Conservation (phyloP, 2,329 filamentous ascomycete genomes). For the Penicillium sp. region DNA sequence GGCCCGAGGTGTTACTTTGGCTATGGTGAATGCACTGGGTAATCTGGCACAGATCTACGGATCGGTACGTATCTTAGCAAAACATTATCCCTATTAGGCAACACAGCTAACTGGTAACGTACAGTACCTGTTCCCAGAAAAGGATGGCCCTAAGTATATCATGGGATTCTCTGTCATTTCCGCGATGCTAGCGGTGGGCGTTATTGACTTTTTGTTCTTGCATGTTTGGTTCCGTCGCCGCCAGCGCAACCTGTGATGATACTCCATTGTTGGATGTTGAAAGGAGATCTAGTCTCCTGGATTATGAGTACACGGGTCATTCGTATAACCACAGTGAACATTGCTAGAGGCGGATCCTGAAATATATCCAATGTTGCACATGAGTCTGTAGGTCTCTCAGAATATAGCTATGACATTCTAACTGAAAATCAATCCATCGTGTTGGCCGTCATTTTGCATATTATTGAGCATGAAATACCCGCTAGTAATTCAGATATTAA, state of each 20-base stretch:
- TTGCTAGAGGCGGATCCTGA: background rate
- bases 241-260: background rate
- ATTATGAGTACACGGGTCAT: background rate
- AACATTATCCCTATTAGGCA: no score
- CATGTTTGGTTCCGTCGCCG: conserved; percentile 22
- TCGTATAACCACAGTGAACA: background rate
- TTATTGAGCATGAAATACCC: background rate
- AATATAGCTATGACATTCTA: background rate
- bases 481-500: background rate
- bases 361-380: background rate
- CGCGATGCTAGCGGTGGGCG: conserved; percentile 27
- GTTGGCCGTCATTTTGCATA: background rate
- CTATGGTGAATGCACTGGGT: conserved; percentile 47
- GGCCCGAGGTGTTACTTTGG: conserved; percentile 45
- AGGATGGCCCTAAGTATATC: conserved; percentile 44
- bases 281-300: conserved; percentile 28
- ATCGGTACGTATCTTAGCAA: conserved; percentile 7
- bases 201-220: conserved; percentile 22
- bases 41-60: conserved; percentile 52
- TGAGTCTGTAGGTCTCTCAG: background rate
- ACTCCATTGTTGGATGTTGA: background rate
- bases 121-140: conserved; percentile 44
- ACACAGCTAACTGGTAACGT: background rate
- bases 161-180: conserved; percentile 37
- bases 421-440: background rate